Base-by-base conservation (phyloP, 495 filamentous ascomycete genomes). In the Penicillium waksmanii region DNA sequence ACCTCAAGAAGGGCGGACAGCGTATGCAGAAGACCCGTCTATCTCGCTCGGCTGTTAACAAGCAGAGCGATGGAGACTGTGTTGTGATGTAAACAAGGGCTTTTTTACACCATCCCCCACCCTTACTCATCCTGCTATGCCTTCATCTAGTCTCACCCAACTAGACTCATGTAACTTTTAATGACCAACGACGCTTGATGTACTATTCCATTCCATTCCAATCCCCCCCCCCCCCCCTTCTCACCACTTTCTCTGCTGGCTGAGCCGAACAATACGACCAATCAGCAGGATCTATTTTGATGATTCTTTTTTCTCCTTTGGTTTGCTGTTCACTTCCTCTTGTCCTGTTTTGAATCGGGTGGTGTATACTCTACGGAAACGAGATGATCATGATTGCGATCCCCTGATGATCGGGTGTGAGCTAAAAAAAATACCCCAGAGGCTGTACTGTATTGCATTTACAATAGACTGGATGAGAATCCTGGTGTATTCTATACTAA, bases 21-120 rank as follows among this genome's bases (percentile, higher is more conserved):
- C 87, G 88, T 61, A 87, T 85, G 65, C 80, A 86, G 54, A 86
- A 93, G 49, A 93, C 96, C 63, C 84, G 89, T 50, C 85, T 96
- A 44, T 91, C 89, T n/a, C 81, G 93, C 48, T 92, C 86, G 38
- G 89, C 91, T 66, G 87, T 90, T 34, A 85, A 89, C 69, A 92
- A 90, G 70, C 88, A 92, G 70, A 88, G 91, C 62, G 91, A 96
- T 64, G 76, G 76, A 3, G 93, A 97, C 55, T 97, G 93, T 73
- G 73, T 85, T 35, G 74, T 96, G 51, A 96, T 96, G 92, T 96
- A 65, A 62, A 23, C 34, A 43, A 7, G 8, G 25, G 10, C 54
- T 47, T 11, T 10, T 25, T 57, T 18, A 57, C 52, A 38, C 57
- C 21, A 34, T 55, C 46, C 50, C 15, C 50, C 25, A 46, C 55